phyloP scores from a whole-genome alignment of 352 stramenopile species.

The Phytopythium ostracodes region DNA sequence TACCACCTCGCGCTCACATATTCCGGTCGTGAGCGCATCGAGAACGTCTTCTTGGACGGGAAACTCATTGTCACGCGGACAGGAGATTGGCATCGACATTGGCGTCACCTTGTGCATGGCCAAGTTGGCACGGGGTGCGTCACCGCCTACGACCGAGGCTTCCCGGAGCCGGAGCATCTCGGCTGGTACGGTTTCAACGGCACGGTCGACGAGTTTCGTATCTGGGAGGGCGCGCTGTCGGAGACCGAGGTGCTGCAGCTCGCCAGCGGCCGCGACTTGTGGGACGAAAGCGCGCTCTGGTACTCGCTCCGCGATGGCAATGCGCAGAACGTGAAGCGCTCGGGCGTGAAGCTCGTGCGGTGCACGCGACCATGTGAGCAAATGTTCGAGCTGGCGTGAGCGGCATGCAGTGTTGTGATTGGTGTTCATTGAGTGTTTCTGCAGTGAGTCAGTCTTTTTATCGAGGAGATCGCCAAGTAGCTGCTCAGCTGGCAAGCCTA shows the following conservation, averaged over 20 bases:
- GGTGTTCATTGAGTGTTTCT: neutral
- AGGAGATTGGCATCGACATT: constrained; percentile 27
- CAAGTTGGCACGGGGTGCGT: constrained; percentile 42
- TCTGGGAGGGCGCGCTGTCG: constrained; percentile 12
- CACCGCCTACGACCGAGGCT: constrained; percentile 16
- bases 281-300: constrained; percentile 1
- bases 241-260: constrained; percentile 9
- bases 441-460: too few relatives aligned
- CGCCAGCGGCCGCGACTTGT: constrained; percentile 5
- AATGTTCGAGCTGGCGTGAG: neutral
- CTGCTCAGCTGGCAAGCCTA: too few relatives aligned
- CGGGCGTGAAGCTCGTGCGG: neutral
- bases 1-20: constrained; percentile 46
- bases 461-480: too few relatives aligned
- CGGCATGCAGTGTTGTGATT: neutral
- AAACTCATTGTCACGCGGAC: constrained; percentile 14
- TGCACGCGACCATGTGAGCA: neutral
- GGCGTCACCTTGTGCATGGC: constrained; percentile 26
- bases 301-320: constrained; percentile 1
- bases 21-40: constrained; percentile 12
- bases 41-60: constrained; percentile 39
- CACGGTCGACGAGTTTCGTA: constrained; percentile 29
- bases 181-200: constrained; percentile 48
- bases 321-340: neutral
- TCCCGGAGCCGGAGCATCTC: constrained; percentile 18